A percentile compares a stretch with the other conserved stretches of the same genome.
Conservation (phyloP, 352 stramenopile genomes). For the Phytophthora sp. region DNA sequence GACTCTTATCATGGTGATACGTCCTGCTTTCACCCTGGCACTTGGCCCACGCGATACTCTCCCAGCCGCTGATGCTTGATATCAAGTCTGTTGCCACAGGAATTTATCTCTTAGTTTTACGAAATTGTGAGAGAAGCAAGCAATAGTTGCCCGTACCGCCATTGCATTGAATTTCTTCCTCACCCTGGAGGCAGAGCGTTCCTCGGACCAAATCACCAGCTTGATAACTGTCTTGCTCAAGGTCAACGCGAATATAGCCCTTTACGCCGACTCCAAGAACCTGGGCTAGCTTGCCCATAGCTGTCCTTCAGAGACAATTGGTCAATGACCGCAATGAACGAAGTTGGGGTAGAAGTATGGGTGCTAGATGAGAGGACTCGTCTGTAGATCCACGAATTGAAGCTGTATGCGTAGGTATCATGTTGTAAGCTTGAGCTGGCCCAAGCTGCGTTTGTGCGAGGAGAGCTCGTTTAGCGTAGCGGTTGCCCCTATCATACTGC, state of each 20-base stretch:
- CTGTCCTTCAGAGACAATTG: not conserved
- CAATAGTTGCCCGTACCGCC: slow-evolving; percentile 3
- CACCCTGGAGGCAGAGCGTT: slow-evolving; percentile 10
- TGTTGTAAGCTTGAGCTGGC: too few species aligned
- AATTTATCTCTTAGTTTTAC: not conserved
- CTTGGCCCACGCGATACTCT: slow-evolving; percentile 18
- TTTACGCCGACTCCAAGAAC: slow-evolving; percentile 25
- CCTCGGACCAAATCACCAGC: slow-evolving; percentile 23
- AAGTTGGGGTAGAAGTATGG: not conserved
- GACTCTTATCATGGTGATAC: slow-evolving; percentile 4
- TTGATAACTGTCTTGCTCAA: slow-evolving; percentile 16
- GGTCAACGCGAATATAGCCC: slow-evolving; percentile 8
- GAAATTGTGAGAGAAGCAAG: not conserved
- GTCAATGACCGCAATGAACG: slow-evolving; percentile 1
- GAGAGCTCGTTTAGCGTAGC: too few species aligned
- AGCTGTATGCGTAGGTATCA: too few species aligned
- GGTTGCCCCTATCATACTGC: too few species aligned
- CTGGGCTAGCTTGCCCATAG: slow-evolving; percentile 20
- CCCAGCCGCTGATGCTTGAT: not conserved
- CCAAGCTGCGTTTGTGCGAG: too few species aligned
- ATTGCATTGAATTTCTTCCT: slow-evolving; percentile 21
- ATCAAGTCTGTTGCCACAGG: slow-evolving; percentile 4
- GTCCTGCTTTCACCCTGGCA: slow-evolving; percentile 7
- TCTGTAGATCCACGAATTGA: slow-evolving; percentile 11
- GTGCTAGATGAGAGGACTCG: not conserved